Base-by-base conservation (phyloP, 768 basidiomycete genomes). In the Phanerochaete carnosa region DNA sequence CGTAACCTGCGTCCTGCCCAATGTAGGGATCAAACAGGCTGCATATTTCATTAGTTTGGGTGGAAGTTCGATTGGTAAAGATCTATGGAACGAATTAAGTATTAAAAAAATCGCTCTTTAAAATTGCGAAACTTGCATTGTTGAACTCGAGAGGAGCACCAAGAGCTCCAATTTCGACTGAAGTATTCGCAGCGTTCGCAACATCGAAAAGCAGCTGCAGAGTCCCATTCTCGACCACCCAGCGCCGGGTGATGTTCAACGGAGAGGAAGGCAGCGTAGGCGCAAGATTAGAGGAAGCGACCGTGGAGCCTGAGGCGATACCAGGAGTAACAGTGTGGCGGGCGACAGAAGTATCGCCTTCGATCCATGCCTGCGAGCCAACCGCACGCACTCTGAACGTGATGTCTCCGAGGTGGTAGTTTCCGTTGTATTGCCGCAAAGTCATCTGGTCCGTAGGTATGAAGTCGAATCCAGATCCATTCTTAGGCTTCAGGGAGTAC, bases 11-110 rank as follows among this genome's bases (percentile, higher is more conserved):
- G 64, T 83, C 83, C 61, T 81, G 79, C 1, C 83, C 83, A 51
- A 82, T 81, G 64, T 84, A 83, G 8, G 83, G 83, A 64, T 85
- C 83, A 60, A 82, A 82, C 33, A 84, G 69, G 61, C 80, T 83
- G 70, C 83, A 85, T 6, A 77, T 62, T 29, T 75, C 71, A 70
- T 85, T 85, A 2, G 80, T 82, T 57, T 82, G 73, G 2, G 81
- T 75, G 8, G 82, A 80, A 32, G 79, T 80, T 16, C 83, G 78
- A 15, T 71, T 77, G 0, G 83, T 84, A 65, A 85, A 85, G 13
- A 85, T 85, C 83, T 84, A 45, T 0, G 3, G 19, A 55, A n/a
- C 23, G 6, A 6, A 4, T 35, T n/a, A 26, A n/a, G 15, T 49
- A 35, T 16, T 19, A 13, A 25, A 37, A n/a, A 46, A 28, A 45